phyloP scores from a whole-genome alignment of 1,284 basidiomycete species.

The Trametes versicolor region DNA sequence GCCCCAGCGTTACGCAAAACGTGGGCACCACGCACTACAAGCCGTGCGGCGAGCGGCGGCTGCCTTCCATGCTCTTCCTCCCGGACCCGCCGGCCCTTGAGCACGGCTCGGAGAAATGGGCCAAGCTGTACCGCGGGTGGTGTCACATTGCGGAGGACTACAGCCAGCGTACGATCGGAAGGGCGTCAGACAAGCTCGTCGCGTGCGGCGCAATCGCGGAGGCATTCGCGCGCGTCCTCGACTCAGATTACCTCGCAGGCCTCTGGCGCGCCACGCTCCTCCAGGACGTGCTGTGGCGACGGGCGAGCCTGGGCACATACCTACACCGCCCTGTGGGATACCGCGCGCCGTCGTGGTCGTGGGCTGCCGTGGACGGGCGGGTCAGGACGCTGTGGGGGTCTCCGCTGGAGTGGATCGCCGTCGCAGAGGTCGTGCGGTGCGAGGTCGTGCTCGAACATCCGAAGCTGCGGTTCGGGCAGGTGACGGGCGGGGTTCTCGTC shows the following conservation, averaged over 20 bases:
- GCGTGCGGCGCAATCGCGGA: conserved; percentile 29
- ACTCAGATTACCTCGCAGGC: conserved; percentile 29
- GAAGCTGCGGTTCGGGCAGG: not conserved
- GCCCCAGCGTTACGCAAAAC: conserved; percentile 20
- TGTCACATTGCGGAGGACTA: conserved; percentile 24
- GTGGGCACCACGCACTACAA: conserved; percentile 23
- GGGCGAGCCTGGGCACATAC: conserved; percentile 8
- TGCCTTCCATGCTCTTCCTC: conserved; percentile 23
- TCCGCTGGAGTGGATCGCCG: not conserved
- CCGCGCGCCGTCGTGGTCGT: conserved; percentile 31
- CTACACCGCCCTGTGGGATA: not conserved
- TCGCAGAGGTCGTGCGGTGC: not conserved
- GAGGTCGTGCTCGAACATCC: not conserved
- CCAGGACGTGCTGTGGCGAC: conserved; percentile 28
- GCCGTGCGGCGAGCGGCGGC: conserved; percentile 3
- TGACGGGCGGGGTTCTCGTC: not conserved
- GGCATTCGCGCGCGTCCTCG: conserved; percentile 24
- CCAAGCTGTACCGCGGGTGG: conserved; percentile 15
- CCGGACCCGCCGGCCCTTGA: not conserved
- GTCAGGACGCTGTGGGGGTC: not conserved
- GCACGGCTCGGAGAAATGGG: not conserved
- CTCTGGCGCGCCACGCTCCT: conserved; percentile 25
- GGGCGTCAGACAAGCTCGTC: conserved; percentile 27
- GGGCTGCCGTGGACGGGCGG: conserved; percentile 13
- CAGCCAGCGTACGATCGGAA: conserved; percentile 19